Conservation (phyloP, 805 yeast species). For the Middelhovenomyces tepae region DNA sequence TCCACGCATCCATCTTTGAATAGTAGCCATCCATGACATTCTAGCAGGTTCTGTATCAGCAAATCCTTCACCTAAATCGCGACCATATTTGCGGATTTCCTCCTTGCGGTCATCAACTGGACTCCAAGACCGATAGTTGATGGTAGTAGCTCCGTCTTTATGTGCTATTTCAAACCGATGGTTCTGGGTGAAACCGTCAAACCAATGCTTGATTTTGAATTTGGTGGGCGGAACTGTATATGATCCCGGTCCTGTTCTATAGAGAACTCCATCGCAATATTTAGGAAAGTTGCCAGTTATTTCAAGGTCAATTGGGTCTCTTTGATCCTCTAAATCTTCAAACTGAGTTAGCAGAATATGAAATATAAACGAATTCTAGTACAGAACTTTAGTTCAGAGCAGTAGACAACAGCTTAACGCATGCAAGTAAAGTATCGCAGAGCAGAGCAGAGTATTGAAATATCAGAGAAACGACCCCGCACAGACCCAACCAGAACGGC, state of each 20-base stretch:
- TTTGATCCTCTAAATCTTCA: too few species aligned
- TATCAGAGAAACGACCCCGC: too few species aligned
- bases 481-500: too few species aligned
- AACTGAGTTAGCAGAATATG: too few species aligned
- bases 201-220: constrained; percentile 2
- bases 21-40: too few species aligned
- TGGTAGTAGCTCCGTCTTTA: not conserved
- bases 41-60: constrained; percentile 1
- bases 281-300: constrained; percentile 1
- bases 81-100: not conserved
- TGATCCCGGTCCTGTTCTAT: constrained; percentile 3
- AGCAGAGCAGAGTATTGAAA: too few species aligned
- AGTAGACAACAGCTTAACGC: too few species aligned
- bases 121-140: constrained; percentile 1
- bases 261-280: constrained; percentile 1
- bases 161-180: constrained; percentile 1
- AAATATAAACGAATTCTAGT: too few species aligned
- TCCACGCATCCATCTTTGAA: too few species aligned
- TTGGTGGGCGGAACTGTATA: not conserved
- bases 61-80: not conserved
- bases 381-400: too few species aligned
- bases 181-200: constrained; percentile 3
- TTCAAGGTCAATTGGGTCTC: too few species aligned
- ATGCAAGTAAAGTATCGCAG: too few species aligned
- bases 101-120: not conserved